These are phyloP conservation scores for Seminavis robusta DNA, from an alignment of 108 stramenopile species.

Conservation along the genomic window DNA sequence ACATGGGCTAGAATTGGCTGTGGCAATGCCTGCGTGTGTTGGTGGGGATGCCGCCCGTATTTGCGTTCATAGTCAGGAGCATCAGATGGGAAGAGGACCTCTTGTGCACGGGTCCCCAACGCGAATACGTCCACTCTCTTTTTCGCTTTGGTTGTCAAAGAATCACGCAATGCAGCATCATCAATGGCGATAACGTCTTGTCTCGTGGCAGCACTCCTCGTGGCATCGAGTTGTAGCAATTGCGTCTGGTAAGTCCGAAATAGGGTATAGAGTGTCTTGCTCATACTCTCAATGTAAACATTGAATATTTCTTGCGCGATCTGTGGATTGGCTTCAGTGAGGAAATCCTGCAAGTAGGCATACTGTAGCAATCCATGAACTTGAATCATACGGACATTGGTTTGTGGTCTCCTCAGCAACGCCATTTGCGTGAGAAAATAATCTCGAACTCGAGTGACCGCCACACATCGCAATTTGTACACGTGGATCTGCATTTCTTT, in stretches of 20 bases:
- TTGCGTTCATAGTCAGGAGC: conserved; percentile 7
- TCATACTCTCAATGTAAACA: conserved; percentile 94
- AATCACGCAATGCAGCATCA: conserved; percentile 82
- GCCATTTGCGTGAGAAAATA: conserved; percentile 87
- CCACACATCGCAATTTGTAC: conserved; percentile 77
- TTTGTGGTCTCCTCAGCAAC: conserved; percentile 74
- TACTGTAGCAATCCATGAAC: conserved; percentile 89
- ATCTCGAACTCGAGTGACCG: conserved; percentile 81
- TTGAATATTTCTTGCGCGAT: conserved; percentile 88
- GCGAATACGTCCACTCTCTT: conserved; percentile 94
- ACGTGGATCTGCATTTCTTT: conserved; percentile 90
- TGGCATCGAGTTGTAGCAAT: conserved; percentile 84
- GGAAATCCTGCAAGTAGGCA: conserved; percentile 84
- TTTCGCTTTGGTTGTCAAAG: conserved; percentile 87
- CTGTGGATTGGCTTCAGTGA: conserved; percentile 80
- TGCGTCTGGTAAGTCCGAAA: conserved; percentile 96
- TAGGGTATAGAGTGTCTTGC: conserved; percentile 83
- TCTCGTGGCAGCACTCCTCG: conserved; percentile 75
- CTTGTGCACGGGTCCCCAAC: conserved; percentile 68
- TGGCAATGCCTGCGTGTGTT: conserved; percentile 35
- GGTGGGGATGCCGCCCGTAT: background rate
- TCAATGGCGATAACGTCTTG: conserved; percentile 96
- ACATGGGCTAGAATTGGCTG: conserved; percentile 91
- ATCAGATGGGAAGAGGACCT: conserved; percentile 23
- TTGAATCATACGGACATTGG: conserved; percentile 97